Evolutionary conservation across 305 asterid genomes (phyloP), one percentile per base, ranked within the genome.

Genomic region (Striga hermonthica): DNA sequence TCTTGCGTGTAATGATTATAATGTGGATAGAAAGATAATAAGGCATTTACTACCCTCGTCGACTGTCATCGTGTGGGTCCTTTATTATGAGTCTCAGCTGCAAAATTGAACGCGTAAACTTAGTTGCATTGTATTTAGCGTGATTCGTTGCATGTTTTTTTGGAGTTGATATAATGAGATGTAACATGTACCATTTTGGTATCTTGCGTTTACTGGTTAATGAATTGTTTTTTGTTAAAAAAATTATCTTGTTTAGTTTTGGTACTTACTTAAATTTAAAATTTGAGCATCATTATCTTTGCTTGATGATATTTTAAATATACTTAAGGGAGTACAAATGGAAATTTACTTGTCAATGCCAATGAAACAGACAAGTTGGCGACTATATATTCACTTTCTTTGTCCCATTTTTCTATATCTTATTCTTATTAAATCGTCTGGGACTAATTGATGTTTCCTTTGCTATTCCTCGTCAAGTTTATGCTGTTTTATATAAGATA

Each of bases 1-100:
- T 53, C 40, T 64, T 65, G 70, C 53, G 54, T 28, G 37, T 38
- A 5, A 35, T 37, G 38, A 50, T 52, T 41, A 45, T 40, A 54
- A 52, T 65, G 52, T 39, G 39, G 6, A 13, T 16, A 36, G 62
- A 53, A 53, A 54, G 44, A 39, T n/a, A 53, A 38, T 4, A 48
- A 12, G 5, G 58, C 45, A 64, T 50, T 38, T 37, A 31, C 5
- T 65, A 9, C 36, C 40, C 38, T 52, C 1, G 22, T 13, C 38
- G 35, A 15, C 47, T 15, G 28, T 48, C 22, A 13, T 48, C 28
- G 31, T 10, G 11, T 31, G 66, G 41, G 34, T 5, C 66, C 64
- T 57, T 8, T 0, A 34, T 41, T 45, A 7, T n/a, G 38, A 28
- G 52, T 64, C 22, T 50, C 2, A 34, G 12, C 61, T 16, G 38